A percentile compares a stretch with the other conserved stretches of the same genome.
Evolutionary conservation across 805 yeast species (phyloP).

Genomic region (Lipomyces spencermartinsiae): DNA sequence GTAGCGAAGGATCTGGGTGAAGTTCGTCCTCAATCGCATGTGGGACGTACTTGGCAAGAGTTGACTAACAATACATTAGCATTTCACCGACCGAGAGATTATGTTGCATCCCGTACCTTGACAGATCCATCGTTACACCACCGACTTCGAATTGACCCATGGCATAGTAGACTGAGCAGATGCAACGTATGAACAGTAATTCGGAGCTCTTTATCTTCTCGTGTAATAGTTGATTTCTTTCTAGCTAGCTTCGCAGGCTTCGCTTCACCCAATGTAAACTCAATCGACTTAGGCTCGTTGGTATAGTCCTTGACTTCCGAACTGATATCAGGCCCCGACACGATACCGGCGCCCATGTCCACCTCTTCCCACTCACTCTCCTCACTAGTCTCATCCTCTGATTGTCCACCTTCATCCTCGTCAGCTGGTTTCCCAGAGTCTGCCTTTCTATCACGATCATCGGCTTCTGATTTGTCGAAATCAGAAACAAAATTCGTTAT

Average conservation of each 20-base stretch:
- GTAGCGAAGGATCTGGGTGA: constrained; percentile 55
- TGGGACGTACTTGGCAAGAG: constrained; percentile 58
- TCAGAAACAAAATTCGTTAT: background rate
- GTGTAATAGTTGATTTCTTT: constrained; percentile 19
- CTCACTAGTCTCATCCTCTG: constrained; percentile 15
- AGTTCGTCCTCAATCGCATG: constrained; percentile 54
- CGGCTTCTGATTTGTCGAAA: background rate
- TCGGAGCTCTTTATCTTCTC: constrained; percentile 48
- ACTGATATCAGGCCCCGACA: background rate
- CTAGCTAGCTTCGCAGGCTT: background rate
- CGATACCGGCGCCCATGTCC: constrained; percentile 21
- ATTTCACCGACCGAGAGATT: background rate
- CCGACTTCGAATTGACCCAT: constrained; percentile 69
- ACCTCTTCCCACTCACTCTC: constrained; percentile 35
- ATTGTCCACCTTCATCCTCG: constrained; percentile 1
- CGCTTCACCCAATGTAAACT: constrained; percentile 28
- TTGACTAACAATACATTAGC: constrained; percentile 43
- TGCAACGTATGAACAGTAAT: constrained; percentile 63
- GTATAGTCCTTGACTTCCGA: background rate
- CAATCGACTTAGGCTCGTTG: constrained; percentile 27
- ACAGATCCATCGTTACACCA: constrained; percentile 66
- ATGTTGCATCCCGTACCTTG: constrained; percentile 8
- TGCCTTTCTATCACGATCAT: background rate
- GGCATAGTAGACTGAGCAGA: constrained; percentile 64
- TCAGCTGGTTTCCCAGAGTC: constrained; percentile 5